Evolutionary conservation across 306 rosid species (phyloP).

Genomic region (Herpetospermum pedunculosum): DNA sequence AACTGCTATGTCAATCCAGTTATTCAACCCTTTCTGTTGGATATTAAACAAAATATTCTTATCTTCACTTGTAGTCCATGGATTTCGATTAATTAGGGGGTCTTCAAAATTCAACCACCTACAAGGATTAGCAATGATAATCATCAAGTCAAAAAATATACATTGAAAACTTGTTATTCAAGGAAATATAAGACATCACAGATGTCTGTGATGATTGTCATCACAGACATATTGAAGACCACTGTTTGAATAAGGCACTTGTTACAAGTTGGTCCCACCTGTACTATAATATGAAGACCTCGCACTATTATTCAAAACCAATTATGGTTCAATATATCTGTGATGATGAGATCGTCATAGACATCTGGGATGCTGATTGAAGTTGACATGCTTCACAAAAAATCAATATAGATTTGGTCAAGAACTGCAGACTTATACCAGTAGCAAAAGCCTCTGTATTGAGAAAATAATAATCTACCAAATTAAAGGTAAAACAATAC

Average conservation of each 20-base stretch:
- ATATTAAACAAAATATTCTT: conserved; percentile 47
- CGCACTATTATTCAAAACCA: conserved; percentile 49
- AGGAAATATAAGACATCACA: conserved; percentile 9
- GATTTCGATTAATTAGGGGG: conserved; percentile 59
- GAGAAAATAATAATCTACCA: conserved; percentile 6
- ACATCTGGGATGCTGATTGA: conserved; percentile 39
- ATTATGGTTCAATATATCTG: conserved; percentile 41
- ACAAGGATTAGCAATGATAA: conserved; percentile 12
- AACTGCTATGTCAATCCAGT: conserved; percentile 68
- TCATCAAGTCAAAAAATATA: neutral
- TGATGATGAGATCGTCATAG: conserved; percentile 62
- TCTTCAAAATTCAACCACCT: conserved; percentile 97
- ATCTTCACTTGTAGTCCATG: conserved; percentile 70
- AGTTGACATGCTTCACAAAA: conserved; percentile 44
- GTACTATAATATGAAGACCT: conserved; percentile 40
- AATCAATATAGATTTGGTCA: conserved; percentile 35
- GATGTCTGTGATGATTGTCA: conserved; percentile 46
- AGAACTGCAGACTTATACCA: conserved; percentile 26
- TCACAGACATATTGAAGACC: conserved; percentile 52
- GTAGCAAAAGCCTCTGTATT: conserved; percentile 1
- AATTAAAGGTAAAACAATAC: neutral
- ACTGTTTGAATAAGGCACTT: conserved; percentile 27
- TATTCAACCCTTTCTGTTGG: conserved; percentile 49
- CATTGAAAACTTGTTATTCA: neutral
- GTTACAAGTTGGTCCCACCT: conserved; percentile 55